Conservation (phyloP, 495 filamentous ascomycete genomes). For the Penicillium paradoxum region DNA sequence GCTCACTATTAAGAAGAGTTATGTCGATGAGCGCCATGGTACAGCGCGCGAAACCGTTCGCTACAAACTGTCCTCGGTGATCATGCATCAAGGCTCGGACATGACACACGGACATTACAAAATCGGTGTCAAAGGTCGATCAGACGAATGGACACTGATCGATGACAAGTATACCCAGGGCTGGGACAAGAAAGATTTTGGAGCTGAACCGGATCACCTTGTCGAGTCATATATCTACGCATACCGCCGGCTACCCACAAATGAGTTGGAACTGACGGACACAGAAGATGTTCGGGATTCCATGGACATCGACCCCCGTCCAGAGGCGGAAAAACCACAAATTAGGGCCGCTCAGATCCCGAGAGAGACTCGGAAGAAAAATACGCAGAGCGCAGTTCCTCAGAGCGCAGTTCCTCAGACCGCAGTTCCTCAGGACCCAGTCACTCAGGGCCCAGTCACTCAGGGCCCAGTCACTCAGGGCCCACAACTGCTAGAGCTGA, state of each 20-base stretch:
- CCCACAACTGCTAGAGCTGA: neutral
- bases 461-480: too few relatives aligned
- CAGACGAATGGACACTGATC: slow-evolving; percentile 21
- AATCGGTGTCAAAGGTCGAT: slow-evolving; percentile 18
- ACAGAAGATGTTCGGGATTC: neutral
- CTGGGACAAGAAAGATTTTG: neutral
- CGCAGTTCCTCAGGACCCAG: too few relatives aligned
- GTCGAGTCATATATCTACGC: slow-evolving; percentile 16
- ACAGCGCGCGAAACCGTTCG: neutral
- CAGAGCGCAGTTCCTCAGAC: too few relatives aligned
- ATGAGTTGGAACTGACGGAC: neutral
- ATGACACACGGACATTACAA: slow-evolving; percentile 28
- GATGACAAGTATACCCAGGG: slow-evolving; percentile 15
- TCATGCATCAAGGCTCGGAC: slow-evolving; percentile 21
- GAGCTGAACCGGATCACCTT: neutral
- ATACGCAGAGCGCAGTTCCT: too few relatives aligned
- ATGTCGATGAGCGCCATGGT: slow-evolving; percentile 1
- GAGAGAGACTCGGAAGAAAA: too few relatives aligned
- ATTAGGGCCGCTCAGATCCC: too few relatives aligned
- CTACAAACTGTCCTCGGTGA: slow-evolving; percentile 28
- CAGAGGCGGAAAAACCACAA: too few relatives aligned
- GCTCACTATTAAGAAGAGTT: neutral
- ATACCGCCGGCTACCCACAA: slow-evolving; percentile 18
- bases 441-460: too few relatives aligned
- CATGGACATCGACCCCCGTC: too few relatives aligned